Evolutionary conservation across 805 yeast genomes (phyloP), one percentile per base, ranked within the genome.

Genomic region (Sugiyamaella valdiviana): DNA sequence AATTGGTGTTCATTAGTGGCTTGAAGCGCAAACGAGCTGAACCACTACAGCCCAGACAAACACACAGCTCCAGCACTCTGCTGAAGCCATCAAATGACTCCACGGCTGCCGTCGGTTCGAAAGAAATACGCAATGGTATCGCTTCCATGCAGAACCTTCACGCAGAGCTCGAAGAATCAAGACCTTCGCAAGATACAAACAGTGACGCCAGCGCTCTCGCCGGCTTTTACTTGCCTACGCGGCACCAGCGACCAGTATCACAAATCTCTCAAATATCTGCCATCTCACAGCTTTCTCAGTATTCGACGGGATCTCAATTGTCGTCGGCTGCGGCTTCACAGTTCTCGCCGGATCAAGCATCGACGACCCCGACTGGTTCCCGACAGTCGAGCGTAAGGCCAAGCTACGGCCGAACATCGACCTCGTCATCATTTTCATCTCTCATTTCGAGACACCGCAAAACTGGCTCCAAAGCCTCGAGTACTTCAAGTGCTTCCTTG

Each of bases 281-380:
- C 1, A 65, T 73, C n/a, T 75, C 79, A 0, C 70, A 72, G 2
- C 64, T 70, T 36, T 78, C 83, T 0, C 82, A 78, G 48, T 70
- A 74, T 38, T 76, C 82, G 0, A 74, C 76, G 3, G 64, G 65
- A 35, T 58, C 62, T 2, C 60, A 53, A 42, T 16, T 56, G 12
- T 58, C 62, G 6, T 55, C 62, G 14, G 32, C 32, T 2, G 54
- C 54, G 9, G 49, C 50, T 7, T 57, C 62, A 6, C 50, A 52
- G 10, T 39, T 41, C 14, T 57, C 61, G 5, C 57, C 47, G n/a
- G 59, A 39, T 17, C 42, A 29, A 15, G 41, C 39, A n/a, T 21
- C 49, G 32, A 26, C 32, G 14, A 26, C 32, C 9, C 35, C 36
- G 17, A 40, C 35, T 10, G 49, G 46, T 6, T 43, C 39, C n/a